Evolutionary conservation across 371 early-diverging fungal genomes (phyloP).

Genomic region (Mucor plumbeus): DNA sequence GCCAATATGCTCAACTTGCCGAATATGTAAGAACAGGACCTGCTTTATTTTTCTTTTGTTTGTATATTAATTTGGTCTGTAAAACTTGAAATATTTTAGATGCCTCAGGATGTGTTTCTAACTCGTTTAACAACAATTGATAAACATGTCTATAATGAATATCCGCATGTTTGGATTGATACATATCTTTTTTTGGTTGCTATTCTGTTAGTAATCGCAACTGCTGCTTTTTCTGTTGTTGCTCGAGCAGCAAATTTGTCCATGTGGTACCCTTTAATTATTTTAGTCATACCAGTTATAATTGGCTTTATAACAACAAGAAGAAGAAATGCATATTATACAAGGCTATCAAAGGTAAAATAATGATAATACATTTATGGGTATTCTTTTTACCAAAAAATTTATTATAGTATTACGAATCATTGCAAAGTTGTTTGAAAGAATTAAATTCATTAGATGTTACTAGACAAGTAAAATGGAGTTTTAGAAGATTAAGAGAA

Average conservation of each 20-base stretch:
- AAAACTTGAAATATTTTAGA: conserved; percentile 23
- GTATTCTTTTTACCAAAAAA: too few species aligned
- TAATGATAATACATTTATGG: not conserved
- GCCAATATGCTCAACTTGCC: conserved; percentile 24
- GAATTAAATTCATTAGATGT: conserved; percentile 40
- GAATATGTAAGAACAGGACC: conserved; percentile 28
- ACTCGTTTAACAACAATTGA: conserved; percentile 30
- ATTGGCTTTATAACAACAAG: conserved; percentile 43
- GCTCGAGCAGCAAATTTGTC: conserved; percentile 34
- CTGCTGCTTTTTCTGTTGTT: conserved; percentile 43
- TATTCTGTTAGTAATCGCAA: conserved; percentile 34
- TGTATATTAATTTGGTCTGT: conserved; percentile 2
- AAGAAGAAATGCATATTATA: conserved; percentile 36
- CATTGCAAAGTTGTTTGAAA: conserved; percentile 36
- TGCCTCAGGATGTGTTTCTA: conserved; percentile 39
- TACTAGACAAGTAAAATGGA: conserved; percentile 42
- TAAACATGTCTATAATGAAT: conserved; percentile 29
- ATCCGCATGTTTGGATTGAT: conserved; percentile 43
- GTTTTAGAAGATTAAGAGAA: conserved; percentile 36
- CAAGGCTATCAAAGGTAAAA: conserved; percentile 15
- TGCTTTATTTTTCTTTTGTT: not conserved
- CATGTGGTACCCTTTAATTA: conserved; percentile 45
- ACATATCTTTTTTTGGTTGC: conserved; percentile 42
- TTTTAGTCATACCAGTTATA: conserved; percentile 35
- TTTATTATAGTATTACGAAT: conserved; percentile 37